Base-by-base conservation (phyloP, 148 eudicot species). In the Heliamphora exappendiculata region DNA sequence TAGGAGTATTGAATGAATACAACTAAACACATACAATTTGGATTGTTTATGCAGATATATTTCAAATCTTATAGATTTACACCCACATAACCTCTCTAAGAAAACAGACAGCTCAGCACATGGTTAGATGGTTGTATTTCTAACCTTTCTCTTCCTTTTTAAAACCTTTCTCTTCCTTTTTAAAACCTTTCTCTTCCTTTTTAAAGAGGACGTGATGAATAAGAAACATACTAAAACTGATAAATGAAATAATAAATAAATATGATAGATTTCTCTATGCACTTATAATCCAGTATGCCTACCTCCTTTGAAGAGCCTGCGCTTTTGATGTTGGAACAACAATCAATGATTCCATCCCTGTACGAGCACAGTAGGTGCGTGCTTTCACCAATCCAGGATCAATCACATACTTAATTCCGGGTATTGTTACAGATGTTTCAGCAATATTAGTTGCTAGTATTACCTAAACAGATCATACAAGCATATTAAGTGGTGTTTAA, bases 361-460 rank as follows among this genome's bases (percentile, higher is more conserved):
- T 89, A 44, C 82, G 84, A 73, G 96, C 86, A 84, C 85, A 87
- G 78, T 88, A 95, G 39, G 85, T 80, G 57, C 96, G 94, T 72
- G 90, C 90, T 88, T 95, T 95, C 76, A 95, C 97, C 84, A 95
- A 79, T 86, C 99, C 99, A 68, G 99, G 94, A 83, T 95, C 99
- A 47, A 95, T 83, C 58, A 95, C 99, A 83, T 88, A 95, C 87
- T 87, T 95, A 76, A 95, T 88, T 87, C 99, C 99, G 76, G 99
- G 96, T 81, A 95, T 95, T 50, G 99, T 95, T 66, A 95, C 96
- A 1, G 99, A 95, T 75, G 97, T 92, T 82, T 95, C 99, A 39
- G 97, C 99, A 86, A 95, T 91, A 86, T 95, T 95, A 72, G 99
- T 95, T 67, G 99, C 99, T 81, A 95, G 76, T 80, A 95, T 87